Conservation (phyloP, 2,329 filamentous ascomycete species). For the Pestalotiopsis sp. region DNA sequence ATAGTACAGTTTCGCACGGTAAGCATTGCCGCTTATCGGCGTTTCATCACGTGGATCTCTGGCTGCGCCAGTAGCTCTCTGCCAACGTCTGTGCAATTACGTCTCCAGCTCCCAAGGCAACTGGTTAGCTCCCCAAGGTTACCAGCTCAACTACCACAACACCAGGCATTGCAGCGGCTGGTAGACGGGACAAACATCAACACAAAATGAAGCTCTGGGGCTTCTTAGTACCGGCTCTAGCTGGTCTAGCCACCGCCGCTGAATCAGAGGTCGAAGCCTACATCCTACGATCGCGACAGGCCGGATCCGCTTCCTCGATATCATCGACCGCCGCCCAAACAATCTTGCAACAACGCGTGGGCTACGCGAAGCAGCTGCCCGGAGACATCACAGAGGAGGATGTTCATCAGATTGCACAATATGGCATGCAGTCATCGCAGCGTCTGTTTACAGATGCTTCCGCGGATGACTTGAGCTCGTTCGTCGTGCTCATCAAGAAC, state of each 20-base stretch:
- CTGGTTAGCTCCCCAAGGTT: too few relatives aligned
- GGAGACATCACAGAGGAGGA: constrained; percentile 45
- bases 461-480: constrained; percentile 50
- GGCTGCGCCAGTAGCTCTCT: not conserved
- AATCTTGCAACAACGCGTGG: constrained; percentile 61
- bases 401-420: constrained; percentile 61
- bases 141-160: not conserved
- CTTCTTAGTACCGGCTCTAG: constrained; percentile 40
- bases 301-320: constrained; percentile 41
- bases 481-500: constrained; percentile 64
- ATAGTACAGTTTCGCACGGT: not conserved
- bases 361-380: constrained; percentile 48
- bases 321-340: constrained; percentile 59
- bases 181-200: constrained; percentile 3
- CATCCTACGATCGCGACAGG: constrained; percentile 41
- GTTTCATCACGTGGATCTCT: constrained; percentile 6
- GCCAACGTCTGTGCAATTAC: not conserved
- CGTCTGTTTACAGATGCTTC: constrained; percentile 49
- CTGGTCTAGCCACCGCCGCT: constrained; percentile 37
- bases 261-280: constrained; percentile 52
- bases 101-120: constrained; percentile 6
- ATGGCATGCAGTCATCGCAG: constrained; percentile 52
- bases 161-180: constrained; percentile 1
- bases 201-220: constrained; percentile 43
- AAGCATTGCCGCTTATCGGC: not conserved